These are phyloP conservation scores for Diaporthe ampelina DNA, from an alignment of 2,329 filamentous ascomycete species.

Conservation along the genomic window DNA sequence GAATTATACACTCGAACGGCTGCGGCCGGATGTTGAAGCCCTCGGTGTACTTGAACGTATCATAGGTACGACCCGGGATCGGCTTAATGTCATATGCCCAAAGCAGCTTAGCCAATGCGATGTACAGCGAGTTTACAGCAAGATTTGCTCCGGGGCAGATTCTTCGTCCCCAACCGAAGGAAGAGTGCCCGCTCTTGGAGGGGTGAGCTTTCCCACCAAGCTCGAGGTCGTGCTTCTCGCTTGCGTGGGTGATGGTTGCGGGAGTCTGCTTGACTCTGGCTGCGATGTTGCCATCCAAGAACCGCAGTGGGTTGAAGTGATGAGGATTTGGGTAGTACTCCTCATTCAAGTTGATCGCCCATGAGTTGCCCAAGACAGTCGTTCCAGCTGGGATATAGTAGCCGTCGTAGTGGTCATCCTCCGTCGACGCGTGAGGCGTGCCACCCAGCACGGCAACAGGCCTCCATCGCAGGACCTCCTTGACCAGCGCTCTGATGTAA, in stretches of 20 bases:
- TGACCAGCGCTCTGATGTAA: slow-evolving; percentile 51
- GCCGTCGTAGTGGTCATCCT: slow-evolving; percentile 63
- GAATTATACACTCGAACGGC: slow-evolving; percentile 43
- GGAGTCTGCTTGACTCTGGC: slow-evolving; percentile 28
- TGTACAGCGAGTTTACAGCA: slow-evolving; percentile 44
- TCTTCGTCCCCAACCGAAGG: slow-evolving; percentile 61
- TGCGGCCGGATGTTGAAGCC: slow-evolving; percentile 45
- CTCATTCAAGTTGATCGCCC: slow-evolving; percentile 46
- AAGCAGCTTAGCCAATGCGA: slow-evolving; percentile 55
- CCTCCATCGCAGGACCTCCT: slow-evolving; percentile 54
- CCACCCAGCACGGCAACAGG: slow-evolving; percentile 58
- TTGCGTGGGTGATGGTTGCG: not conserved
- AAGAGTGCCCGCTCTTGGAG: slow-evolving; percentile 54
- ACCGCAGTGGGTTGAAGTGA: slow-evolving; percentile 44
- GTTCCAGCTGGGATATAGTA: slow-evolving; percentile 64
- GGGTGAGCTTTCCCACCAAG: slow-evolving; percentile 40
- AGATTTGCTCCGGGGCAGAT: slow-evolving; percentile 49
- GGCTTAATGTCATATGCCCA: slow-evolving; percentile 59
- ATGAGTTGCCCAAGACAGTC: slow-evolving; percentile 55
- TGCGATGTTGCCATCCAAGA: slow-evolving; percentile 41
- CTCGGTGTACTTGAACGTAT: slow-evolving; percentile 45
- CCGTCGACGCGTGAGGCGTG: slow-evolving; percentile 61
- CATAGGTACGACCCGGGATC: slow-evolving; percentile 40
- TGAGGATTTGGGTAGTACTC: slow-evolving; percentile 44
- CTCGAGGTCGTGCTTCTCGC: slow-evolving; percentile 29